Conservation (phyloP, 2,329 filamentous ascomycete genomes). For the Nemania sp. region DNA sequence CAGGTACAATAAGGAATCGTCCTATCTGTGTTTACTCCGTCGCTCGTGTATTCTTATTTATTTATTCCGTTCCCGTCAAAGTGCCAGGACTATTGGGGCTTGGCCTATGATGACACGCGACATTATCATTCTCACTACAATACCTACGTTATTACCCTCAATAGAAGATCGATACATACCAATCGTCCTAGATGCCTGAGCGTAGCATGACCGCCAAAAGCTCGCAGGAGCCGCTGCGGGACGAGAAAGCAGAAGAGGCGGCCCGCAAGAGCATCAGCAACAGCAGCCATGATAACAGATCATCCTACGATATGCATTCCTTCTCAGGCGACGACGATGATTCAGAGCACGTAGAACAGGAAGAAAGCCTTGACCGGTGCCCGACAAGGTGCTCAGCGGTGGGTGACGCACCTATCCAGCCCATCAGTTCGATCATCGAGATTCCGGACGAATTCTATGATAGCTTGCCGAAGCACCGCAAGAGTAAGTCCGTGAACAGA, state of each 20-base stretch:
- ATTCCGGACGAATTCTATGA: constrained; percentile 65
- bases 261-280: constrained; percentile 13
- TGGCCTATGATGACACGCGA: constrained; percentile 32
- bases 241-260: constrained; percentile 4
- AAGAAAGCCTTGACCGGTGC: constrained; percentile 34
- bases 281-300: constrained; percentile 13
- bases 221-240: constrained; percentile 2
- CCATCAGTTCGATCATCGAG: constrained; percentile 41
- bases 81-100: constrained; percentile 5
- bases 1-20: constrained; percentile 13
- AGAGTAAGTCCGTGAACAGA: constrained; percentile 43
- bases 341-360: constrained; percentile 11
- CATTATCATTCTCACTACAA: neutral
- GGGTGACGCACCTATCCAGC: constrained; percentile 39
- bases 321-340: constrained; percentile 13
- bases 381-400: constrained; percentile 40
- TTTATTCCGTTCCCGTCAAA: constrained; percentile 2
- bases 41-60: neutral
- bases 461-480: constrained; percentile 63
- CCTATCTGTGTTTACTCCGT: neutral
- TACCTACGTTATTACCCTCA: neutral
- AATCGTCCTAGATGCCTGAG: constrained; percentile 26
- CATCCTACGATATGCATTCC: constrained; percentile 11
- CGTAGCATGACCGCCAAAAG: constrained; percentile 2
- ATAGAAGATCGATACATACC: constrained; percentile 11